These are phyloP conservation scores for Proliferodiscus dingleyae DNA, from an alignment of 2,329 filamentous ascomycete species.

Conservation along the genomic window DNA sequence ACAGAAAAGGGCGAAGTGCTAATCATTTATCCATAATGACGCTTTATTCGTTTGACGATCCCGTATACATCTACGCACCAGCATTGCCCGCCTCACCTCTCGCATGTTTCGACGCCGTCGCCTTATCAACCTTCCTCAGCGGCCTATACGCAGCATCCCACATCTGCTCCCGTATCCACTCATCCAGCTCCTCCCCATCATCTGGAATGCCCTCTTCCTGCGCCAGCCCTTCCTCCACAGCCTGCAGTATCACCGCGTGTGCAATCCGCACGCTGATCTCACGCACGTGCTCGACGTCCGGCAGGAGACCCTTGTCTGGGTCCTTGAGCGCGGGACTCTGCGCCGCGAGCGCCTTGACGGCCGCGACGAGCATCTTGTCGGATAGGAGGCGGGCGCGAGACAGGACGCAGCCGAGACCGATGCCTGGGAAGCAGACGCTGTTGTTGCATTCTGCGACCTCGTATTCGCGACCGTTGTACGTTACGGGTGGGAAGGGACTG, in stretches of 20 bases:
- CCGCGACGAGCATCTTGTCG: slow-evolving; percentile 77
- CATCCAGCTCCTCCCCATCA: slow-evolving; percentile 30
- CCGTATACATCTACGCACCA: neutral
- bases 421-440: slow-evolving; percentile 78
- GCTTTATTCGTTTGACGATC: no score
- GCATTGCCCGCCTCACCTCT: slow-evolving; percentile 52
- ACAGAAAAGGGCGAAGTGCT: no score
- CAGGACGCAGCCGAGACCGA: slow-evolving; percentile 74
- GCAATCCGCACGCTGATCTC: slow-evolving; percentile 76
- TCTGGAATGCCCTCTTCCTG: slow-evolving; percentile 60
- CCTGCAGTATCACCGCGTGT: slow-evolving; percentile 65
- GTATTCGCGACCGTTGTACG: slow-evolving; percentile 47
- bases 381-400: slow-evolving; percentile 62
- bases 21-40: no score
- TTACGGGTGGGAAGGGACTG: slow-evolving; percentile 73
- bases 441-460: slow-evolving; percentile 81
- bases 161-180: slow-evolving; percentile 75
- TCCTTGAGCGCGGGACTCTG: slow-evolving; percentile 66
- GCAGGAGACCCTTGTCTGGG: slow-evolving; percentile 61
- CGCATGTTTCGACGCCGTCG: slow-evolving; percentile 51
- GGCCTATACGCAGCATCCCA: slow-evolving; percentile 68
- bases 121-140: slow-evolving; percentile 50
- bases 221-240: slow-evolving; percentile 64
- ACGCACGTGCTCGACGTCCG: slow-evolving; percentile 69
- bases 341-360: slow-evolving; percentile 66